phyloP scores from a whole-genome alignment of 495 filamentous ascomycete species.

The Glarea lozoyensis region DNA sequence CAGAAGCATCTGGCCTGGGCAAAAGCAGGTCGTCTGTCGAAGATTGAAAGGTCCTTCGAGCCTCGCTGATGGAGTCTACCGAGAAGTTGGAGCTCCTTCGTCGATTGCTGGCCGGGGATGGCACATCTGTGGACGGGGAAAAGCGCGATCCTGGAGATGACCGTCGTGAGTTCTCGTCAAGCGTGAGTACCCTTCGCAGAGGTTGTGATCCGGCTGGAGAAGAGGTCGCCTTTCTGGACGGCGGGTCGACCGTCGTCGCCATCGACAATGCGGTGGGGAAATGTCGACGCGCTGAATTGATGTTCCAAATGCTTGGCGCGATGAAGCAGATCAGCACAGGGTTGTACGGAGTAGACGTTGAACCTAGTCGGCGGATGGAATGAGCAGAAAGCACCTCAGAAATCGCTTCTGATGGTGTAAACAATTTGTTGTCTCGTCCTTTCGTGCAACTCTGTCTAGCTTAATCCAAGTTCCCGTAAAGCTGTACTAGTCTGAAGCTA shows the following conservation, averaged over 20 bases:
- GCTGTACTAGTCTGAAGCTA: too few relatives aligned
- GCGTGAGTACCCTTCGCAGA: constrained; percentile 11
- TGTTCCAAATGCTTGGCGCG: background rate
- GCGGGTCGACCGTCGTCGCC: background rate
- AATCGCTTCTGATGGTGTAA: too few relatives aligned
- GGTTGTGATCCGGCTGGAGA: background rate
- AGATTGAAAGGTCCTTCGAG: constrained; percentile 53
- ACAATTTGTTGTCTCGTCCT: too few relatives aligned
- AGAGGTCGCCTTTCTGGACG: background rate
- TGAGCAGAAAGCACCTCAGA: too few relatives aligned
- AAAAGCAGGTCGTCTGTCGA: constrained; percentile 68
- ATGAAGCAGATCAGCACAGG: background rate
- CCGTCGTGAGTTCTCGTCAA: constrained; percentile 14
- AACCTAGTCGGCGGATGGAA: too few relatives aligned
- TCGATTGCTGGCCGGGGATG: constrained; percentile 13
- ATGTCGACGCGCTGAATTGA: background rate
- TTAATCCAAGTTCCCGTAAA: too few relatives aligned
- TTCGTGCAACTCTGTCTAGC: too few relatives aligned
- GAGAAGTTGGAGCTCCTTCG: constrained; percentile 71
- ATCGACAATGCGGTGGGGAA: background rate
- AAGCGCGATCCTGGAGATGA: constrained; percentile 8
- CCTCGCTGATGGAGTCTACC: constrained; percentile 57
- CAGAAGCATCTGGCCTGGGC: constrained; percentile 36
- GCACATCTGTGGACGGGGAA: background rate
- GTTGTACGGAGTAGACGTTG: background rate